phyloP scores from a whole-genome alignment of 768 basidiomycete species.

The Russula earlei region DNA sequence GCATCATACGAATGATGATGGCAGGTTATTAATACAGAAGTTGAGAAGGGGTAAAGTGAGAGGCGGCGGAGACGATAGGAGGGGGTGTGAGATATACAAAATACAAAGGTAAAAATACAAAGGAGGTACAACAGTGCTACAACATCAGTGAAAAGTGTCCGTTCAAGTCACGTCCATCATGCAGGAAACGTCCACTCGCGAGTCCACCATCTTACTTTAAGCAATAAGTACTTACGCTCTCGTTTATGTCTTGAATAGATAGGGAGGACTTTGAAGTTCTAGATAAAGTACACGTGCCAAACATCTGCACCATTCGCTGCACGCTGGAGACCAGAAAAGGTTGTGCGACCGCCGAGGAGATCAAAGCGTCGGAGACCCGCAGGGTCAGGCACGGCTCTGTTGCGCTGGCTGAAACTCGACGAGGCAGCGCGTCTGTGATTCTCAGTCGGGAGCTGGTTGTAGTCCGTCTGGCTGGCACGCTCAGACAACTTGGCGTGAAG shows the following conservation, averaged over 20 bases:
- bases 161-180: not conserved
- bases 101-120: not conserved
- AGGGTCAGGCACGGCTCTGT: constrained; percentile 10
- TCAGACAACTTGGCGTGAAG: constrained; percentile 11
- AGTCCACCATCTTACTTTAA: constrained; percentile 5
- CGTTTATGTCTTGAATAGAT: not conserved
- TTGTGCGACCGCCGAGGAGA: constrained; percentile 14
- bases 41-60: not conserved
- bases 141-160: not conserved
- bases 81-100: not conserved
- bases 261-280: not conserved
- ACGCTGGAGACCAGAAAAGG: constrained; percentile 14
- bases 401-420: constrained; percentile 8
- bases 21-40: constrained; percentile 3
- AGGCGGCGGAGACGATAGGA: not conserved
- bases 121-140: not conserved
- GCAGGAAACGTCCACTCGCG: not conserved
- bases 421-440: constrained; percentile 8
- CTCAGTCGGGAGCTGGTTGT: constrained; percentile 6
- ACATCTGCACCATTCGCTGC: constrained; percentile 13
- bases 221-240: constrained; percentile 1
- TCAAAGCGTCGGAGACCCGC: constrained; percentile 13
- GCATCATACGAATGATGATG: not conserved
- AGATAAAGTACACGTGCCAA: constrained; percentile 14
- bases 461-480: constrained; percentile 8